These are phyloP conservation scores for Sclerotinia subarctica DNA, from an alignment of 2,329 filamentous ascomycete genomes.

Conservation along the genomic window DNA sequence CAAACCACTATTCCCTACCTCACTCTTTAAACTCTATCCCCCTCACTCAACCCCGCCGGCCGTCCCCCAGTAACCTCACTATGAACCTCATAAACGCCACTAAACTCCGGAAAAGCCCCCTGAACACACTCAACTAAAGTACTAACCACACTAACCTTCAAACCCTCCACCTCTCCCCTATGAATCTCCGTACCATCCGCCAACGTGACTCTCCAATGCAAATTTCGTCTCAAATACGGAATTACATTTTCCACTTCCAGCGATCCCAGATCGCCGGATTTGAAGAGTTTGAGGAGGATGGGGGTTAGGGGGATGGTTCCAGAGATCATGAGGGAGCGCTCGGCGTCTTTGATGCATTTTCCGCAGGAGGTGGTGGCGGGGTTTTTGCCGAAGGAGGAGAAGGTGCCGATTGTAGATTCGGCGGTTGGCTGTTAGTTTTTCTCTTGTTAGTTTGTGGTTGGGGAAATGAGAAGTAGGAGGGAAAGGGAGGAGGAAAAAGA, in stretches of 20 bases:
- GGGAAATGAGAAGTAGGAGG: no score
- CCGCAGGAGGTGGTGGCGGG: constrained; percentile 36
- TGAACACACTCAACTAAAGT: constrained; percentile 32
- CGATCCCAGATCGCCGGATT: constrained; percentile 35
- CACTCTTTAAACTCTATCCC: constrained; percentile 13
- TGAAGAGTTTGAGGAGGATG: constrained; percentile 36
- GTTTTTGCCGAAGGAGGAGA: constrained; percentile 41
- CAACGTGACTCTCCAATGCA: constrained; percentile 36
- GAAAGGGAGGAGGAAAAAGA: constrained; percentile 22
- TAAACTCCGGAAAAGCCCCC: constrained; percentile 27
- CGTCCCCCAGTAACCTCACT: constrained; percentile 34
- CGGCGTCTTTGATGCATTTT: constrained; percentile 37
- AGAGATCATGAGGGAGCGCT: constrained; percentile 38
- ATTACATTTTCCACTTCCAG: constrained; percentile 37
- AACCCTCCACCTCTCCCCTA: constrained; percentile 30
- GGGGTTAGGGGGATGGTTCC: constrained; percentile 43
- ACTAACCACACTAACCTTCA: constrained; percentile 35
- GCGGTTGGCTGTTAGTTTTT: not conserved
- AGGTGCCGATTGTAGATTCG: constrained; percentile 42
- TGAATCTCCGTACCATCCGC: constrained; percentile 30
- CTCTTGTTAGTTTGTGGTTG: not conserved
- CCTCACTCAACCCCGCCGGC: constrained; percentile 25
- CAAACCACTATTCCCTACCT: no score
- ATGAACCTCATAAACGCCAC: constrained; percentile 35
- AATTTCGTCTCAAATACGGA: constrained; percentile 35